Base-by-base conservation (phyloP, 495 filamentous ascomycete species). In the Penicillium roqueforti region DNA sequence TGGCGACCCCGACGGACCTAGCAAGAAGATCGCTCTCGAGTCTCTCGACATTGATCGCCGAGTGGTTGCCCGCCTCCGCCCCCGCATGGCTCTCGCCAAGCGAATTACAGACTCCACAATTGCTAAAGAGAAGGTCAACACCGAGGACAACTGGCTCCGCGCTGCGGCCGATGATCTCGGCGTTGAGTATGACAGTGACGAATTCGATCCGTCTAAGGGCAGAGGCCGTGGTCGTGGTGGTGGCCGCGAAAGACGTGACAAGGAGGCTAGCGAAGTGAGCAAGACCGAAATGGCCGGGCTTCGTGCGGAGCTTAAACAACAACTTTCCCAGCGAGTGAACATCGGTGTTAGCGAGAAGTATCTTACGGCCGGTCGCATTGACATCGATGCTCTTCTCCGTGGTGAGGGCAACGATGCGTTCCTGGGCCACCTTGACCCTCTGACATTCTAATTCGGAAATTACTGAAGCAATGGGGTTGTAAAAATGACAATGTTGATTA, bases 301-400 rank as follows among this genome's bases (percentile, higher is more conserved):
- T 46, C 63, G 72, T 26, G 76, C 72, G 3, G 68, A 76, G 59
- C 54, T 77, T 45, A 76, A 72, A 25, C 41, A 68, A 19, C 60
- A 92, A 51, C 74, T 98, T 61, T 77, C 74, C 23, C 83, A 88
- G 70, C 79, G 89, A 41, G 77, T 98, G 29, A 98, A 98, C 70
- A 80, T 88, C 22, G 93, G 93, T 5, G 91, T 98, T 11, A 96
- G 89, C 61, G 91, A 92, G 75, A 82, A 77, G 68, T 98, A 97
- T 73, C 73, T 97, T 54, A 91, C 89, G 0, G 79, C 82, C 47
- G 89, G 88, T 14, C 76, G 82, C 10, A 79, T 97, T 20, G 88
- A 98, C 77, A 80, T 97, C 28, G 85, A 91, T 61, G 87, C 83
- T 49, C 65, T 96, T 50, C 66, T 97, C 52, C 84, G 84, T 4